A percentile compares a stretch with the other conserved stretches of the same genome.
Evolutionary conservation across 768 basidiomycete species (phyloP).

Genomic region (Mycena vulgaris): DNA sequence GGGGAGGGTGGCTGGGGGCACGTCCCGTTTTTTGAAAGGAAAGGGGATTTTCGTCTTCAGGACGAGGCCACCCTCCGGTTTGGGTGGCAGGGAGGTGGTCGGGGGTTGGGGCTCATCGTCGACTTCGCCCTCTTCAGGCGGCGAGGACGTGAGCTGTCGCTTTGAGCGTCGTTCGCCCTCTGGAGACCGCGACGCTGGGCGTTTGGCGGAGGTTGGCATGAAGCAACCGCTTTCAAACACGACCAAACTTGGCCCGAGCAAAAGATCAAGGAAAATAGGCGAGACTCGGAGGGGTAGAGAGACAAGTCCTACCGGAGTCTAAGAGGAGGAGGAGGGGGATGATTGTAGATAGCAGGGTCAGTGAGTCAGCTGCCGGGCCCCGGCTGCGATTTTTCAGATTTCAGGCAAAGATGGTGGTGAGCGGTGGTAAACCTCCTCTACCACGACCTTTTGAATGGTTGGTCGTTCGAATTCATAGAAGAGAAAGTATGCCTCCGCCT

Average conservation of each 20-base stretch:
- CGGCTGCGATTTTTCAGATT: not conserved
- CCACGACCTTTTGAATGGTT: not conserved
- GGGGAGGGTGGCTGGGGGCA: conserved; percentile 36
- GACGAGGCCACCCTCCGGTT: conserved; percentile 43
- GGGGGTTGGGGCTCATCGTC: conserved; percentile 64
- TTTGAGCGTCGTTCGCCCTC: conserved; percentile 67
- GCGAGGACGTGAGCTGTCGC: conserved; percentile 70
- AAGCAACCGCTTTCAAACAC: conserved; percentile 31
- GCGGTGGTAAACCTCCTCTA: not conserved
- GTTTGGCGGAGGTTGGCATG: conserved; percentile 59
- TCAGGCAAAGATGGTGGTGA: not conserved
- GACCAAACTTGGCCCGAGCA: conserved; percentile 9
- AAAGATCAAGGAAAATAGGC: not conserved
- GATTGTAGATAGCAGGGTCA: not conserved
- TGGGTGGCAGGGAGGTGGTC: conserved; percentile 50
- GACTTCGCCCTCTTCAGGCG: conserved; percentile 87
- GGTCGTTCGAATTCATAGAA: not conserved
- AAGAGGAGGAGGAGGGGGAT: not conserved
- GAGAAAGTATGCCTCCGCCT: not conserved
- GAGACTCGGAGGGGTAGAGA: not conserved
- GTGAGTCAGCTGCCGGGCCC: not conserved
- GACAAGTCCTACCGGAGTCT: not conserved
- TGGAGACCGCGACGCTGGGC: conserved; percentile 71
- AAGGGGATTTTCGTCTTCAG: conserved; percentile 72
- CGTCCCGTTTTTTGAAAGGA: conserved; percentile 78